phyloP scores from a whole-genome alignment of 2,329 filamentous ascomycete species.

The Onygena corvina region DNA sequence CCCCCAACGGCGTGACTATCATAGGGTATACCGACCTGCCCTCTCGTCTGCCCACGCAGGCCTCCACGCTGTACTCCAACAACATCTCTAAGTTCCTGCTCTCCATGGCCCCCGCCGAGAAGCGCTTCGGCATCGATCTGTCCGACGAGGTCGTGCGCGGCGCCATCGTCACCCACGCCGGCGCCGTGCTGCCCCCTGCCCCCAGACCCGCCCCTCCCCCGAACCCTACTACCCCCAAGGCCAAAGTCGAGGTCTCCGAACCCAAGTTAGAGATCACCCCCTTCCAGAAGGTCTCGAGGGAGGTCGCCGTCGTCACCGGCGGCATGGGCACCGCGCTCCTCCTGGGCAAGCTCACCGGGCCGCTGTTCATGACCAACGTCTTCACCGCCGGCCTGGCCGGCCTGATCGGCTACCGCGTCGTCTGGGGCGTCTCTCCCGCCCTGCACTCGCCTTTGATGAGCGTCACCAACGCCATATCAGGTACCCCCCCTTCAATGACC shows the following conservation, averaged over 20 bases:
- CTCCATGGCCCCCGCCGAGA: slow-evolving; percentile 66
- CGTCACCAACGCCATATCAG: slow-evolving; percentile 84
- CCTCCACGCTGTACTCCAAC: slow-evolving; percentile 82
- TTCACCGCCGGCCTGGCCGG: slow-evolving; percentile 77
- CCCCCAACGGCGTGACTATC: slow-evolving; percentile 67
- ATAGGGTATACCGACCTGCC: slow-evolving; percentile 83
- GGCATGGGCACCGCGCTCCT: slow-evolving; percentile 65
- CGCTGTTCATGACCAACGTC: slow-evolving; percentile 76
- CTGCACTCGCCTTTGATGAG: slow-evolving; percentile 85
- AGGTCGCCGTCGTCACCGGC: slow-evolving; percentile 61
- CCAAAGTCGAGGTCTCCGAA: slow-evolving; percentile 28
- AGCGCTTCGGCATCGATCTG: slow-evolving; percentile 67
- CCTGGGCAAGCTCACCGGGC: slow-evolving; percentile 67
- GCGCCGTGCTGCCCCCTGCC: slow-evolving; percentile 61
- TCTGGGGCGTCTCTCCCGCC: slow-evolving; percentile 75
- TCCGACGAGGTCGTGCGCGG: slow-evolving; percentile 76
- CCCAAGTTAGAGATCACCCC: slow-evolving; percentile 60
- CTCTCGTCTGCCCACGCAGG: slow-evolving; percentile 74
- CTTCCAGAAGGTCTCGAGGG: slow-evolving; percentile 65
- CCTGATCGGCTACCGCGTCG: slow-evolving; percentile 74
- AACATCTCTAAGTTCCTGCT: slow-evolving; percentile 83
- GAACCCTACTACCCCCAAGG: slow-evolving; percentile 34
- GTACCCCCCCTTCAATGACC: slow-evolving; percentile 26
- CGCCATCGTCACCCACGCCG: slow-evolving; percentile 68
- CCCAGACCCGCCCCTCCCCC: slow-evolving; percentile 55